A percentile compares a stretch with the other conserved stretches of the same genome.
Evolutionary conservation across 1,284 basidiomycete genomes (phyloP).

Genomic region (Leucoagaricus sp.): DNA sequence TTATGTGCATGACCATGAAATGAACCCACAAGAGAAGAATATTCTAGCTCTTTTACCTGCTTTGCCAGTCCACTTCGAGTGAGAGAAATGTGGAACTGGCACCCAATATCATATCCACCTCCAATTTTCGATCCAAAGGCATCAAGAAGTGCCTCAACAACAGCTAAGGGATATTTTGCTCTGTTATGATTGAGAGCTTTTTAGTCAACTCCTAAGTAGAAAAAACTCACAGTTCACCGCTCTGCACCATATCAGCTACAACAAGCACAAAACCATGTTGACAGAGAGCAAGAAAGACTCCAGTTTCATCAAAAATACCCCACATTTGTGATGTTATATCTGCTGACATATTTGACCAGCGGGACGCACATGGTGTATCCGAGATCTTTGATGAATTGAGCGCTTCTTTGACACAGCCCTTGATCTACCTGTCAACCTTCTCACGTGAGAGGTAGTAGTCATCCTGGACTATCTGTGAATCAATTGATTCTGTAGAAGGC

Average conservation of each 20-base stretch:
- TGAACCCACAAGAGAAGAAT: slow-evolving; percentile 25
- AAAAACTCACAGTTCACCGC: slow-evolving; percentile 25
- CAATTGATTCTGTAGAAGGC: neutral
- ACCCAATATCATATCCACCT: slow-evolving; percentile 30
- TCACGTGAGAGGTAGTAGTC: neutral
- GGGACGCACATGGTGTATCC: neutral
- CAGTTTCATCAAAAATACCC: slow-evolving; percentile 33
- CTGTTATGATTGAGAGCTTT: neutral
- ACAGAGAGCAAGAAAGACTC: slow-evolving; percentile 29
- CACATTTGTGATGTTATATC: slow-evolving; percentile 26
- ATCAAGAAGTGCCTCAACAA: slow-evolving; percentile 27
- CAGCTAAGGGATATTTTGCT: slow-evolving; percentile 35
- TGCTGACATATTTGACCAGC: slow-evolving; percentile 28
- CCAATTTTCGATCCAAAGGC: slow-evolving; percentile 26
- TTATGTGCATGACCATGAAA: slow-evolving; percentile 36
- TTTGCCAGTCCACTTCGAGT: slow-evolving; percentile 16
- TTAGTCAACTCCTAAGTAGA: too few species aligned
- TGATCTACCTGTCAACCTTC: neutral
- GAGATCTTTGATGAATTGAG: neutral
- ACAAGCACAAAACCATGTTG: slow-evolving; percentile 20
- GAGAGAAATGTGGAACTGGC: slow-evolving; percentile 21
- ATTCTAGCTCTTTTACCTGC: slow-evolving; percentile 2
- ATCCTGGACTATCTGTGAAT: neutral
- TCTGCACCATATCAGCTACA: slow-evolving; percentile 24
- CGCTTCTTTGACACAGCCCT: neutral